Evolutionary conservation across 2,329 filamentous ascomycete genomes (phyloP), one percentile per base, ranked within the genome.

Genomic region (Aspergillus hiratsukae): DNA sequence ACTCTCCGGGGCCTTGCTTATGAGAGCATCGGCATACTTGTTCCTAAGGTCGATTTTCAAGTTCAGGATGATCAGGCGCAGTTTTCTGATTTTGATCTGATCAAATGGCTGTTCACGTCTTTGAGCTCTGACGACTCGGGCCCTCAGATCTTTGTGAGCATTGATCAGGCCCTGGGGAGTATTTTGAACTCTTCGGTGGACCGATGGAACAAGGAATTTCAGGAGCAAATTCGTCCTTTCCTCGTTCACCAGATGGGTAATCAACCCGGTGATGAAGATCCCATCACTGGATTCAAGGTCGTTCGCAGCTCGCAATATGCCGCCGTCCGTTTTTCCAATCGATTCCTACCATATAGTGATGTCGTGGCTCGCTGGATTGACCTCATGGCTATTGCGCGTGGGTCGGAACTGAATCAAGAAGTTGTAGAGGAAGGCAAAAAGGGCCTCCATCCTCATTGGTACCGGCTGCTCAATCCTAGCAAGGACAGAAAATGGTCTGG

Each of bases 361-460:
- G 81, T 90, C 9, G 80, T 87, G 40, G 94, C 86, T 27, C 84
- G 94, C 50, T 97, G 91, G 90, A 89, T 97, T 49, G 86, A 97
- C 70, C 83, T 97, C 17, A 80, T 97, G 51, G 93, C 92, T 7
- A 78, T 94, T 17, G 86, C 86, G 11, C 81, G 81, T 3, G 69
- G 68, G 7, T 73, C 77, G 2, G 82, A 85, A 51, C 88, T 92
- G 69, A 84, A 89, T 48, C 88, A 87, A 58, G 93, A 97, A 68
- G 86, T 97, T 3, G 75, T 90, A 1, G 94, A 99, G 69, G 93
- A 97, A 75, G 94, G 91, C 1, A 87, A 85, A 59, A 92, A 91
- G 71, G 94, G 94, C 0, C 80, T 97, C 3, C 91, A 96, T 72
- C 86, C 87, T 10, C 87, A 88, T 67, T 89, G 86, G 85, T 87